phyloP scores from a whole-genome alignment of 768 basidiomycete genomes.

The Filobasidium wieringae region DNA sequence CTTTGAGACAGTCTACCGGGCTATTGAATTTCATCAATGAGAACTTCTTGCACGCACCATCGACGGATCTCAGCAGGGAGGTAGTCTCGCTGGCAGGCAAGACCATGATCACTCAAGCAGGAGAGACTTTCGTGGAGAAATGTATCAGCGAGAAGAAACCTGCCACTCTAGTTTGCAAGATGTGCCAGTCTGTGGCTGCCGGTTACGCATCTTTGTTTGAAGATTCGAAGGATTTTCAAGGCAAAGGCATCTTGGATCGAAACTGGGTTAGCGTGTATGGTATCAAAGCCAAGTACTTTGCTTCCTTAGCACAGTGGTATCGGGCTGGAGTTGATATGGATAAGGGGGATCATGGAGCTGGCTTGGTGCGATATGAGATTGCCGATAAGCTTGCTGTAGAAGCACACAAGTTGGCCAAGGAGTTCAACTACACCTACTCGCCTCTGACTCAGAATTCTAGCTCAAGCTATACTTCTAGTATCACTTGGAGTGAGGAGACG shows the following conservation, averaged over 20 bases:
- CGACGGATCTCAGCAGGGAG: slow-evolving; percentile 83
- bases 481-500: background rate
- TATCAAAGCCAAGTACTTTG: slow-evolving; percentile 86
- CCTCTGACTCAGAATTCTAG: slow-evolving; percentile 1
- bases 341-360: slow-evolving; percentile 71
- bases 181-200: slow-evolving; percentile 66
- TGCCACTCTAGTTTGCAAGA: slow-evolving; percentile 56
- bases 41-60: slow-evolving; percentile 95
- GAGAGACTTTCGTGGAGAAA: slow-evolving; percentile 92
- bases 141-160: slow-evolving; percentile 86
- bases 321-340: slow-evolving; percentile 66
- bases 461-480: slow-evolving; percentile 39
- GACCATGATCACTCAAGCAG: slow-evolving; percentile 84
- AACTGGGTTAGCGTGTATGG: slow-evolving; percentile 74
- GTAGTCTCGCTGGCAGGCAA: slow-evolving; percentile 84
- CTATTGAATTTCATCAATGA: slow-evolving; percentile 99
- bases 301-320: slow-evolving; percentile 74
- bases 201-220: slow-evolving; percentile 76
- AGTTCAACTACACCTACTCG: slow-evolving; percentile 57
- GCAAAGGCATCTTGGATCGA: slow-evolving; percentile 86
- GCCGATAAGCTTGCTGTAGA: slow-evolving; percentile 76
- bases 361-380: slow-evolving; percentile 62
- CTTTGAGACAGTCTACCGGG: slow-evolving; percentile 76
- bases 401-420: slow-evolving; percentile 54
- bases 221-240: slow-evolving; percentile 91